These are phyloP conservation scores for Anthoceros angustus DNA, from an alignment of 225 moss, liverwort and hornwort genomes.

Conservation along the genomic window DNA sequence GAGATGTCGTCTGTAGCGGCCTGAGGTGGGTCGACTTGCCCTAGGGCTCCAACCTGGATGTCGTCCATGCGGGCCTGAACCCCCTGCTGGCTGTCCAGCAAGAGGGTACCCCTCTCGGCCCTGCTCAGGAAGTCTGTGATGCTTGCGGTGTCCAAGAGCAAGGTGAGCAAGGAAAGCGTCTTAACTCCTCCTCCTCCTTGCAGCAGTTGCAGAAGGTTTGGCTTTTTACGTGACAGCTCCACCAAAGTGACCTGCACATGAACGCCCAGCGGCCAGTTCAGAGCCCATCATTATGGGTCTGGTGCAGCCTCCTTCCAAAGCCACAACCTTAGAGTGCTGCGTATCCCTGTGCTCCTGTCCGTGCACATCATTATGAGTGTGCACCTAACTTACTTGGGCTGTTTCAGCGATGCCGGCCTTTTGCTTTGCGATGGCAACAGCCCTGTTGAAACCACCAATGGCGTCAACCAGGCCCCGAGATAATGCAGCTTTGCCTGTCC, in stretches of 20 bases:
- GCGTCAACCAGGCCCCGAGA: conserved; percentile 64
- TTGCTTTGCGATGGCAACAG: conserved; percentile 80
- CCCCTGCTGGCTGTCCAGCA: conserved; percentile 21
- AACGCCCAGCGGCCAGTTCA: not conserved
- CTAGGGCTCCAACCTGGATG: conserved; percentile 43
- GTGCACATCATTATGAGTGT: conserved; percentile 1
- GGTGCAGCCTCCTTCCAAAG: too few relatives aligned
- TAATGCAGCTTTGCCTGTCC: conserved; percentile 88
- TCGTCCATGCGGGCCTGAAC: conserved; percentile 62
- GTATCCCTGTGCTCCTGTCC: not conserved
- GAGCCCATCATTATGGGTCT: not conserved
- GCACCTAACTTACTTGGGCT: conserved; percentile 32
- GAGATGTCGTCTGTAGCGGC: conserved; percentile 41
- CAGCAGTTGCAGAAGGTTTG: conserved; percentile 48
- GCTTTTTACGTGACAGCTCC: conserved; percentile 55
- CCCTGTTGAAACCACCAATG: conserved; percentile 74
- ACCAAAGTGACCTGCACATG: conserved; percentile 55
- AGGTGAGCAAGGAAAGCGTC: conserved; percentile 22
- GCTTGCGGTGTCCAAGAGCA: conserved; percentile 33
- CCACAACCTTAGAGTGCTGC: not conserved
- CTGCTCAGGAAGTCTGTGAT: conserved; percentile 35
- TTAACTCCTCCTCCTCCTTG: conserved; percentile 63
- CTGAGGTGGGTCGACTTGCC: conserved; percentile 12
- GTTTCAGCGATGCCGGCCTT: conserved; percentile 70
- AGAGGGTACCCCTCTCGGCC: conserved; percentile 18